Base-by-base conservation (phyloP, 192 early-diverging fungal genomes). In the Backusella psychrophila region DNA sequence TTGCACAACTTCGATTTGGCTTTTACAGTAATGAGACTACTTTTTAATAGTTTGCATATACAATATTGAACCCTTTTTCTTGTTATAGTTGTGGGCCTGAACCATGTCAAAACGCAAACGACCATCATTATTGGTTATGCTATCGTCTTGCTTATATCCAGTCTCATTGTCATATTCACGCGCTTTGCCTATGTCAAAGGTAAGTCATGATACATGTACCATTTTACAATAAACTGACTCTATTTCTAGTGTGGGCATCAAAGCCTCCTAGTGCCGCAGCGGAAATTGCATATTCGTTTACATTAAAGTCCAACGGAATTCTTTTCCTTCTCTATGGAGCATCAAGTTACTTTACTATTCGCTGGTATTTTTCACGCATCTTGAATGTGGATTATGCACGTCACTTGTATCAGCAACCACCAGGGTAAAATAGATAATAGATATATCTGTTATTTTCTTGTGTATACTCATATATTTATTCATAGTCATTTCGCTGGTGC, bases 401-500 rank as follows among this genome's bases (percentile, higher is more conserved):
- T 11, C 6, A 46, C 21, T 70, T 76, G 14, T 70, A 56, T 46
- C 15, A 70, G 4, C 41, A 76, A 3, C 75, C 75, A 23, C 35
- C 65, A 42, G 68, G 67, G 75, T 76, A 76, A 70, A 33, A n/a
- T n/a, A n/a, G n/a, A n/a, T n/a, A 3, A 33, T 29, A 42, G 44
- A 29, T 0, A 1, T 11, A 26, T 41, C 17, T 29, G 15, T 70
- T 70, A 3, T 26, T 14, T 17, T 44, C 42, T 0, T 44, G 42
- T 0, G 3, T 5, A 5, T 11, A 39, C 38, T 12, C 9, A 14
- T 11, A 0, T 31, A 15, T 46, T 46, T 4, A 33, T 33, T 33
- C 33, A 33, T 6, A 78, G 77, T 17, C 72, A 78, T 59, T 72
- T 69, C 41, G 42, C 46, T 29, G 78, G 73, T 15, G 80, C 72